Percentiles rank a stretch among this genome's conserved stretches.
Conservation (phyloP, 768 basidiomycete species). For the Lactarius sanguifluus region DNA sequence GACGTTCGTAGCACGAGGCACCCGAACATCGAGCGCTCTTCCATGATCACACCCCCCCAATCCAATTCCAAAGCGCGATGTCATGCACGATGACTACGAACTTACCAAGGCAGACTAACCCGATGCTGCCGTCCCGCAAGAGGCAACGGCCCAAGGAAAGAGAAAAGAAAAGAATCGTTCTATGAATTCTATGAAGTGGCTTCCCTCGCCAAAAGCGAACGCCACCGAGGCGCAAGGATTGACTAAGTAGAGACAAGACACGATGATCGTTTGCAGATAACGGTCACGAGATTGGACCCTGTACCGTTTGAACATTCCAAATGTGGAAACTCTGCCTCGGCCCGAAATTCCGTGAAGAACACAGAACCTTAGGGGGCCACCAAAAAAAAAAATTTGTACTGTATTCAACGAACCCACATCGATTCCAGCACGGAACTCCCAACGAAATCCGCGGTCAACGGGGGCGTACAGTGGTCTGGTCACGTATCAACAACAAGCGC, state of each 20-base stretch:
- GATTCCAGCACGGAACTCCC: background rate
- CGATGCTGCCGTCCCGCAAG: background rate
- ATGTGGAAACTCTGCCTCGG: background rate
- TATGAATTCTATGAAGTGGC: conserved; percentile 5
- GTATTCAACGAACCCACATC: background rate
- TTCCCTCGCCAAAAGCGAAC: background rate
- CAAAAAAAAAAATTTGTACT: too few relatives aligned
- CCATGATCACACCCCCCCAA: too few relatives aligned
- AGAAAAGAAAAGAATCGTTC: conserved; percentile 5
- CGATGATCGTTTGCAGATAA: background rate
- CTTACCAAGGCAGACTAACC: background rate
- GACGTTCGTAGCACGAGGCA: conserved; percentile 26
- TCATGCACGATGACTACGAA: background rate
- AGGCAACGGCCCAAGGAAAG: conserved; percentile 9
- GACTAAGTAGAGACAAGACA: background rate
- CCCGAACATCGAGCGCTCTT: background rate
- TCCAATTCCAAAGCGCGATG: background rate
- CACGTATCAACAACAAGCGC: too few relatives aligned
- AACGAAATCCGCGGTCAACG: background rate
- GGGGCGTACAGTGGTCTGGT: background rate
- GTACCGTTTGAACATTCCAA: background rate
- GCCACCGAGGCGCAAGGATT: background rate
- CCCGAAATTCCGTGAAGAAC: background rate
- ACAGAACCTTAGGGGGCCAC: background rate
- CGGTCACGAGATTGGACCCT: too few relatives aligned